Conservation (phyloP, 148 eudicot species). For the Camellia japonica region DNA sequence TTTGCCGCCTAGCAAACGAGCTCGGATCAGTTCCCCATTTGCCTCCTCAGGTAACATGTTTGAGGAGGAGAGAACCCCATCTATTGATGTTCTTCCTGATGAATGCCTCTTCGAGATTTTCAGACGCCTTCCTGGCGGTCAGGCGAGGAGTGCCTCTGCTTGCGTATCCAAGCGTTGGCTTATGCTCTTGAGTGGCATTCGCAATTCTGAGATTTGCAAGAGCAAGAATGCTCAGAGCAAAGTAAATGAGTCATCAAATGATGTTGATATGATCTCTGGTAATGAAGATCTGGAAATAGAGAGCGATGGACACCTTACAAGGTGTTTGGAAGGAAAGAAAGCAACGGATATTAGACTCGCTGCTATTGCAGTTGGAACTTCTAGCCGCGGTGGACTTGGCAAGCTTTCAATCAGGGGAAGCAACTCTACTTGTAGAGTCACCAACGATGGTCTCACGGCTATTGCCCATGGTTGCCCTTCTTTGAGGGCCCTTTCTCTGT, state of each 20-base stretch:
- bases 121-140: constrained; percentile 64
- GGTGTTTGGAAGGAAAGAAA: constrained; percentile 79
- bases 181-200: constrained; percentile 47
- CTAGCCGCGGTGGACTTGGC: constrained; percentile 82
- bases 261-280: constrained; percentile 30
- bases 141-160: constrained; percentile 68
- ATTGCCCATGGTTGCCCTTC: constrained; percentile 84
- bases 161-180: constrained; percentile 97
- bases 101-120: constrained; percentile 90
- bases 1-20: constrained; percentile 55
- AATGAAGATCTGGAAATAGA: constrained; percentile 31
- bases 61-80: constrained; percentile 39
- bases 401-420: constrained; percentile 79
- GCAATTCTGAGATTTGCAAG: constrained; percentile 46
- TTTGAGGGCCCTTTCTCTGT: constrained; percentile 60
- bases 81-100: constrained; percentile 76
- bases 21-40: constrained; percentile 48
- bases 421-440: constrained; percentile 54
- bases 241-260: constrained; percentile 21
- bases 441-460: constrained; percentile 63
- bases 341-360: constrained; percentile 83
- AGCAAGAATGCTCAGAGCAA: constrained; percentile 11
- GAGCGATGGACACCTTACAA: constrained; percentile 64
- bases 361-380: constrained; percentile 81
- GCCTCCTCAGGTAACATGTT: constrained; percentile 27